These are phyloP conservation scores for Tolypocladium ovalisporum DNA, from an alignment of 2,329 filamentous ascomycete species.

Conservation along the genomic window DNA sequence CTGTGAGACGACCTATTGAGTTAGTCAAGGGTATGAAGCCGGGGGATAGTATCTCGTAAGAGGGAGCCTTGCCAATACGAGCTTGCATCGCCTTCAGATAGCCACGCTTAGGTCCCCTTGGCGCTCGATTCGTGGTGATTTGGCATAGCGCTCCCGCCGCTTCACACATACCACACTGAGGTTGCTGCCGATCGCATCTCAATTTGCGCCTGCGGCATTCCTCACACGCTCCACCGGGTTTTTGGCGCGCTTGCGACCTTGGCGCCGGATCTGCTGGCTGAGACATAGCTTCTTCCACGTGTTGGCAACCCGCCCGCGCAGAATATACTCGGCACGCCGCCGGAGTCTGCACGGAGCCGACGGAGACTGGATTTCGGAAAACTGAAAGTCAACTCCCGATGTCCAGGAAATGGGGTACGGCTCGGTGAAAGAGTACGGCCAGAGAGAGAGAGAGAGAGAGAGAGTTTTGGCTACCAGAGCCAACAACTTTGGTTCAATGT, in stretches of 20 bases:
- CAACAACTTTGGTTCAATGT: not conserved
- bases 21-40: not conserved
- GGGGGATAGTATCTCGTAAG: too few species aligned
- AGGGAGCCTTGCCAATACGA: conserved; percentile 1
- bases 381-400: not conserved
- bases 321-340: not conserved
- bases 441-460: not conserved
- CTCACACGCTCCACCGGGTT: conserved; percentile 3
- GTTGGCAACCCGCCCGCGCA: not conserved
- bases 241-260: not conserved
- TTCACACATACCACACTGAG: conserved; percentile 2
- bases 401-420: not conserved
- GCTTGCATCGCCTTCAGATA: conserved; percentile 3
- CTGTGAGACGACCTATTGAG: not conserved
- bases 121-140: not conserved
- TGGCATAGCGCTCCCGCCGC: conserved; percentile 2
- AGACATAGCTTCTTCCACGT: not conserved
- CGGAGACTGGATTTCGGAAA: not conserved
- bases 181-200: conserved; percentile 4
- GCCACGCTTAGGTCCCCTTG: conserved; percentile 4
- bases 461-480: not conserved
- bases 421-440: not conserved
- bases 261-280: not conserved
- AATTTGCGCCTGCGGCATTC: conserved; percentile 6
- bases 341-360: not conserved